Evolutionary conservation across 495 filamentous ascomycete species (phyloP).

Genomic region (Podospora bellae-mahoneyi): DNA sequence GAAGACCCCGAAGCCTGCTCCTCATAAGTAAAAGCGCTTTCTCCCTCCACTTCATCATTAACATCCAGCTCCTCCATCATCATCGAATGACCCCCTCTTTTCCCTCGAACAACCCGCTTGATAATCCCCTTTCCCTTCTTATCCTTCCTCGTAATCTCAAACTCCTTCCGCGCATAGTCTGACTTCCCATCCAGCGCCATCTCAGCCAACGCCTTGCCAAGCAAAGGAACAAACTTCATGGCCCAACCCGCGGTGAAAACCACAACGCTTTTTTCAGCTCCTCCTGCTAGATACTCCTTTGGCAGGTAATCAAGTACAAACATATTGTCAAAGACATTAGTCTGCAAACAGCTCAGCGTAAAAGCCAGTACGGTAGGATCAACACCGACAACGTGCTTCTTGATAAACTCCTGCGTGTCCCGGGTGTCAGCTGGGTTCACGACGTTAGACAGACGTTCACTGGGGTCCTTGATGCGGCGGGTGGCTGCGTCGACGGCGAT

Average conservation of each 20-base stretch:
- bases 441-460: conserved; percentile 13
- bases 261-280: conserved; percentile 22
- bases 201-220: conserved; percentile 12
- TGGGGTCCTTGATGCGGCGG: conserved; percentile 21
- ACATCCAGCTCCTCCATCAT: no score
- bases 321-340: conserved; percentile 27
- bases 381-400: conserved; percentile 18
- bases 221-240: conserved; percentile 17
- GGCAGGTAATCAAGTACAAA: conserved; percentile 24
- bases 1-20: no score
- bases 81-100: no score
- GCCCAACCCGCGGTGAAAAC: conserved; percentile 26
- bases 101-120: background rate
- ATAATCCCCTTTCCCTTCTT: background rate
- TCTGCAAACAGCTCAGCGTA: conserved; percentile 21
- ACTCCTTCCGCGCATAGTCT: conserved; percentile 14
- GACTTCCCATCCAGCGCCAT: conserved; percentile 15
- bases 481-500: conserved; percentile 24
- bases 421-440: conserved; percentile 20
- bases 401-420: conserved; percentile 17
- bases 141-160: conserved; percentile 20
- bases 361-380: conserved; percentile 20
- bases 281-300: conserved; percentile 16
- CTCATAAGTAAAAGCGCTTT: no score
- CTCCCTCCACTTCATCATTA: no score